Evolutionary conservation across 2,329 filamentous ascomycete species (phyloP).

Genomic region (Microcyclospora pomicola): DNA sequence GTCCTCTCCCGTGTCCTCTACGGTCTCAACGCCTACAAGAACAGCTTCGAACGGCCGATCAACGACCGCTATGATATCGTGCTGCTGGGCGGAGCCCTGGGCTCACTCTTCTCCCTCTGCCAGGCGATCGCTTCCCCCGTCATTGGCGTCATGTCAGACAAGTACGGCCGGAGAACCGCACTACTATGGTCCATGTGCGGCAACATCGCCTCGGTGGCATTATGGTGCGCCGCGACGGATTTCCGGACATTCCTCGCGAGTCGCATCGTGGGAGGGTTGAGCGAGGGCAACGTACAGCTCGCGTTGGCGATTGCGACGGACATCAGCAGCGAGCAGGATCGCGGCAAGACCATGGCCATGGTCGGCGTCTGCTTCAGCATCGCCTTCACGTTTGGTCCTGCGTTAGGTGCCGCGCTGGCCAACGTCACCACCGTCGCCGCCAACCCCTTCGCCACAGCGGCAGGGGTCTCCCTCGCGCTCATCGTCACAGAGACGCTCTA

Average conservation of each 20-base stretch:
- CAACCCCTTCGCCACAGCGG: slow-evolving; percentile 89
- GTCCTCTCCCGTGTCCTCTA: slow-evolving; percentile 66
- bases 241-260: slow-evolving; percentile 95
- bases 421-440: slow-evolving; percentile 62
- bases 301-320: slow-evolving; percentile 94
- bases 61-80: slow-evolving; percentile 96
- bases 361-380: slow-evolving; percentile 95
- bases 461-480: slow-evolving; percentile 70
- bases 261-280: slow-evolving; percentile 78
- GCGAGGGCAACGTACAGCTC: slow-evolving; percentile 92
- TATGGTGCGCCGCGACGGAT: slow-evolving; percentile 88
- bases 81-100: slow-evolving; percentile 80
- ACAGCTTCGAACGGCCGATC: slow-evolving; percentile 80
- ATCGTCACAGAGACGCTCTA: slow-evolving; percentile 82
- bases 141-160: slow-evolving; percentile 79
- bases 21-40: slow-evolving; percentile 88
- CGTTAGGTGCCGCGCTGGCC: slow-evolving; percentile 74
- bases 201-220: slow-evolving; percentile 81
- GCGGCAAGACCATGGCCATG: slow-evolving; percentile 87
- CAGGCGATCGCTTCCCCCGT: slow-evolving; percentile 86
- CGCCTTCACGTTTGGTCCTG: slow-evolving; percentile 91
- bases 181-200: slow-evolving; percentile 84
- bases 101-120: slow-evolving; percentile 83
- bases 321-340: slow-evolving; percentile 71
- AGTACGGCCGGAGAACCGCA: slow-evolving; percentile 72